Evolutionary conservation across 1,284 basidiomycete genomes (phyloP).

Genomic region (Volvariella surrecta): DNA sequence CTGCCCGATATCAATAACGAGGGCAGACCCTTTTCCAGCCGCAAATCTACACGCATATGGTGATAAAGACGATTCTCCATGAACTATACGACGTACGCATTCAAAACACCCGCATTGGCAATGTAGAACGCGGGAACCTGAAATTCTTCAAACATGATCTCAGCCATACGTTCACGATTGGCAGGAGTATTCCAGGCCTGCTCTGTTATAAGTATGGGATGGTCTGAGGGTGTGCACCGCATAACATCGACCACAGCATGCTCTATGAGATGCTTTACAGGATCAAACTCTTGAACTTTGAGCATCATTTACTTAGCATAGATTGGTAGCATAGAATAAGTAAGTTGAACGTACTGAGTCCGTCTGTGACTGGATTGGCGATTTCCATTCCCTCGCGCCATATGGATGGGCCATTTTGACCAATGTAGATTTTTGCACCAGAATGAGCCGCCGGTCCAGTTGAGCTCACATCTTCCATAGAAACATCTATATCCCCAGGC

Average conservation of each 20-base stretch:
- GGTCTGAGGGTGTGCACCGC: constrained; percentile 69
- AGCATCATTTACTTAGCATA: constrained; percentile 6
- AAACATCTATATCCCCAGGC: constrained; percentile 38
- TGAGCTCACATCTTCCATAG: constrained; percentile 44
- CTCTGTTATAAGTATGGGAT: constrained; percentile 92
- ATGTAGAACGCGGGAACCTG: constrained; percentile 95
- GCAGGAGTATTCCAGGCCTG: constrained; percentile 92
- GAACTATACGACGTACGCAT: constrained; percentile 55
- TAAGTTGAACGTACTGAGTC: constrained; percentile 58
- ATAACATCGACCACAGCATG: constrained; percentile 74
- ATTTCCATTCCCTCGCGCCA: constrained; percentile 90
- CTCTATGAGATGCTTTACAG: constrained; percentile 65
- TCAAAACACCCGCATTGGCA: constrained; percentile 92
- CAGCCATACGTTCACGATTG: constrained; percentile 88
- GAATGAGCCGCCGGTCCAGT: constrained; percentile 16
- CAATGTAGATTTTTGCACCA: constrained; percentile 71
- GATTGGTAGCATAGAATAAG: constrained; percentile 5
- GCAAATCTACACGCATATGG: constrained; percentile 63
- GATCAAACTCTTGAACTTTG: constrained; percentile 73
- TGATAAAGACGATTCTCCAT: neutral
- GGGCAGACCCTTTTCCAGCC: constrained; percentile 90
- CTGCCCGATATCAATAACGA: constrained; percentile 92
- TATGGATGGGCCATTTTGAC: constrained; percentile 87
- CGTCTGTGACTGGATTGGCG: constrained; percentile 77
- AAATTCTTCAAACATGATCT: constrained; percentile 97